Percentiles rank a stretch among this genome's conserved stretches.
Evolutionary conservation across 805 yeast genomes (phyloP).

Genomic region (Blastobotrys chiropterorum): DNA sequence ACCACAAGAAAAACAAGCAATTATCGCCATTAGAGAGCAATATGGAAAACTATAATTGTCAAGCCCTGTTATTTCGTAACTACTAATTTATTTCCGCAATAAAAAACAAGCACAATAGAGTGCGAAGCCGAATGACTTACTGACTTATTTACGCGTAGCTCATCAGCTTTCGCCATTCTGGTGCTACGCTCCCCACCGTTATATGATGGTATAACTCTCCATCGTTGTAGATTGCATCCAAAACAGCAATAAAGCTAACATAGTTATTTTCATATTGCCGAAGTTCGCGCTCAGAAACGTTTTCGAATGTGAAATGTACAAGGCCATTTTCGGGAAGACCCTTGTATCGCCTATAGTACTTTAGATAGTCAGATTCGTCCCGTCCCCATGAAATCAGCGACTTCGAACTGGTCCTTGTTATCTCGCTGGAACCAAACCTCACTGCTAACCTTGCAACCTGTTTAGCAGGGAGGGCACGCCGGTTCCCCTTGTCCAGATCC

Average conservation of each 20-base stretch:
- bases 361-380: not conserved
- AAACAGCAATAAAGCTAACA: not conserved
- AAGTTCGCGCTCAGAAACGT: no score
- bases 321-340: not conserved
- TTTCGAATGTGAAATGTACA: not conserved
- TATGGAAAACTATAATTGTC: constrained; percentile 6
- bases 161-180: not conserved
- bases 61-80: not conserved
- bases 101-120: no score
- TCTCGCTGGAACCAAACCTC: not conserved
- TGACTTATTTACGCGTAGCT: no score
- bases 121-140: no score
- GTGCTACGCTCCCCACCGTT: not conserved
- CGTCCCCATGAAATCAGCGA: not conserved
- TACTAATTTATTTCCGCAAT: not conserved
- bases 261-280: no score
- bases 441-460: not conserved
- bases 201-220: not conserved
- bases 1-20: constrained; percentile 39
- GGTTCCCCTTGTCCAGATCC: not conserved
- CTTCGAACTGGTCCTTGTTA: not conserved
- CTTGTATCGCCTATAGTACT: not conserved
- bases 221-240: not conserved
- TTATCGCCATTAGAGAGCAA: constrained; percentile 21
- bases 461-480: not conserved